Conservation (phyloP, 257 asterid species). For the Solanum verrucosum region DNA sequence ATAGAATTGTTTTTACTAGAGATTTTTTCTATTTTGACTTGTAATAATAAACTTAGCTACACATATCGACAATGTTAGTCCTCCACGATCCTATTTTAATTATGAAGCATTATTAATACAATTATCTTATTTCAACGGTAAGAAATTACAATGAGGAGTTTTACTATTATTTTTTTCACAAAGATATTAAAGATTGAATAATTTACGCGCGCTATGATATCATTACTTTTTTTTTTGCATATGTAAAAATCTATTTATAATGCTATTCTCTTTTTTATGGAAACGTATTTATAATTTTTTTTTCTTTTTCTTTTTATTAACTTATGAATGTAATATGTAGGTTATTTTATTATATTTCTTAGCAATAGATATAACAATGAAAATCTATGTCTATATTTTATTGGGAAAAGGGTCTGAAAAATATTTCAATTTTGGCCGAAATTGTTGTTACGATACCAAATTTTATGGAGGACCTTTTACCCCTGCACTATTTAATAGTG, state of each 20-base stretch:
- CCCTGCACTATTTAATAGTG: too few relatives aligned
- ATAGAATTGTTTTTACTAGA: too few relatives aligned
- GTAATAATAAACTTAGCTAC: too few relatives aligned
- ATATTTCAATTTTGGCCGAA: too few relatives aligned
- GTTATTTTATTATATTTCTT: background rate
- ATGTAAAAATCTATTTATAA: background rate
- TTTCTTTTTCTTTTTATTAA: background rate
- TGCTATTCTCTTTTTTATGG: background rate
- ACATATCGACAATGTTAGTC: too few relatives aligned
- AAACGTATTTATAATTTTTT: too few relatives aligned
- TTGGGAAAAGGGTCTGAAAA: too few relatives aligned
- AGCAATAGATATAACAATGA: background rate
- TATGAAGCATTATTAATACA: too few relatives aligned
- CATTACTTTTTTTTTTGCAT: background rate
- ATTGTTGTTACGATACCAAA: too few relatives aligned
- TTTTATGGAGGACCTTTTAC: too few relatives aligned
- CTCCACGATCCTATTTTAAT: background rate
- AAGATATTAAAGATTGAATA: background rate
- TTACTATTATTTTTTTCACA: background rate
- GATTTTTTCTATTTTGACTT: too few relatives aligned
- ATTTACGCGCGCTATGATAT: background rate
- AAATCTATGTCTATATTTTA: background rate
- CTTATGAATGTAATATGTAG: background rate
- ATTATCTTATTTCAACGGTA: background rate
- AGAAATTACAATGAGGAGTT: background rate